phyloP scores from a whole-genome alignment of 2,329 filamentous ascomycete genomes.

The Cytospora schulzeri region DNA sequence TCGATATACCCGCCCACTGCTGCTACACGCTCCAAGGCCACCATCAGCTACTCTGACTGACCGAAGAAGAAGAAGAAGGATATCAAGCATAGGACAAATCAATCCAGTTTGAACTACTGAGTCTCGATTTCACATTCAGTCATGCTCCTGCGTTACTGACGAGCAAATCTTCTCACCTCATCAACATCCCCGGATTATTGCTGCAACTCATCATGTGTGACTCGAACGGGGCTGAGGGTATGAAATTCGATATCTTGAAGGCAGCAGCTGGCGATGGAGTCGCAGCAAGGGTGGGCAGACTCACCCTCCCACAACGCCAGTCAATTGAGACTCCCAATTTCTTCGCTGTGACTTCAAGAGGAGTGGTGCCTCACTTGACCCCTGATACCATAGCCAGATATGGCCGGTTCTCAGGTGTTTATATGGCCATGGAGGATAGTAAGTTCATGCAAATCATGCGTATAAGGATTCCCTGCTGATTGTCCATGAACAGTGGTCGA shows the following conservation, averaged over 20 bases:
- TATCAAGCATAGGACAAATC: neutral
- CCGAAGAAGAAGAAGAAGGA: neutral
- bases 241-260: slow-evolving; percentile 52
- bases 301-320: slow-evolving; percentile 63
- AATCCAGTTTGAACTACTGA: neutral
- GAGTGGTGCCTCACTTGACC: slow-evolving; percentile 82
- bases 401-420: slow-evolving; percentile 68
- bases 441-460: slow-evolving; percentile 41
- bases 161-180: neutral
- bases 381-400: slow-evolving; percentile 76
- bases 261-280: slow-evolving; percentile 42
- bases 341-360: slow-evolving; percentile 78
- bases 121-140: neutral
- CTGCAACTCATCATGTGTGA: slow-evolving; percentile 29
- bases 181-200: neutral
- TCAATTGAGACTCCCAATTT: slow-evolving; percentile 82
- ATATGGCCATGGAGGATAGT: slow-evolving; percentile 93
- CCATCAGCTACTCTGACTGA: neutral
- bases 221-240: slow-evolving; percentile 26
- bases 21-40: neutral
- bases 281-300: slow-evolving; percentile 66
- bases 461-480: neutral
- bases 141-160: slow-evolving; percentile 12
- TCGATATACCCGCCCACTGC: too few species aligned
- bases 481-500: slow-evolving; percentile 55